Evolutionary conservation across 768 basidiomycete species (phyloP).

Genomic region (Trametes sanguinea): DNA sequence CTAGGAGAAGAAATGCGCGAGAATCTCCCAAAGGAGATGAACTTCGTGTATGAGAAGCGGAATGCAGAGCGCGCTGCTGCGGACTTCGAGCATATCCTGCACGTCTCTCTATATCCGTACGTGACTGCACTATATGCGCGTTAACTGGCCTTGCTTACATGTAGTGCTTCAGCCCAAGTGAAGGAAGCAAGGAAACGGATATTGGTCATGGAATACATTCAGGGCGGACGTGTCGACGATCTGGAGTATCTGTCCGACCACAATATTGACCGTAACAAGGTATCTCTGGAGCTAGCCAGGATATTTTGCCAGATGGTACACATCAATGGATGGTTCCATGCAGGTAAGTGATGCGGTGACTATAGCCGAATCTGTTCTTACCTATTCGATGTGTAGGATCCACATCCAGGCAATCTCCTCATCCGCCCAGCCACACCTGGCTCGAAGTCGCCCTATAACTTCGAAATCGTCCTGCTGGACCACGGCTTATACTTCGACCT

Average conservation of each 20-base stretch:
- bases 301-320: slow-evolving; percentile 98
- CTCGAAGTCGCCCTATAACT: slow-evolving; percentile 86
- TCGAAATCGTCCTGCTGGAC: slow-evolving; percentile 93
- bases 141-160: background rate
- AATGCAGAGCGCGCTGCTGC: slow-evolving; percentile 73
- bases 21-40: slow-evolving; percentile 91
- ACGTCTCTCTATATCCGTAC: slow-evolving; percentile 84
- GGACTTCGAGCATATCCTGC: slow-evolving; percentile 69
- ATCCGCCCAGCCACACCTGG: slow-evolving; percentile 69
- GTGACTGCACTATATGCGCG: slow-evolving; percentile 17
- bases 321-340: slow-evolving; percentile 88
- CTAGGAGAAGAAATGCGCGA: slow-evolving; percentile 92
- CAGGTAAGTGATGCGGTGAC: slow-evolving; percentile 50
- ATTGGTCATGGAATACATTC: slow-evolving; percentile 92
- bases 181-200: slow-evolving; percentile 81
- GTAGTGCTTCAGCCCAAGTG: slow-evolving; percentile 47
- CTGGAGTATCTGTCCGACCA: slow-evolving; percentile 77
- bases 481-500: slow-evolving; percentile 95
- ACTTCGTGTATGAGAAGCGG: slow-evolving; percentile 86
- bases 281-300: slow-evolving; percentile 83
- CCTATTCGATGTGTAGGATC: slow-evolving; percentile 55
- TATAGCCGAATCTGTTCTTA: background rate
- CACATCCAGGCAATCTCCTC: slow-evolving; percentile 92
- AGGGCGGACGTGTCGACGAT: slow-evolving; percentile 89
- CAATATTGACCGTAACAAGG: slow-evolving; percentile 90